Conservation (phyloP, 2,329 filamentous ascomycete genomes). For the Conoideocrella luteorostrata region DNA sequence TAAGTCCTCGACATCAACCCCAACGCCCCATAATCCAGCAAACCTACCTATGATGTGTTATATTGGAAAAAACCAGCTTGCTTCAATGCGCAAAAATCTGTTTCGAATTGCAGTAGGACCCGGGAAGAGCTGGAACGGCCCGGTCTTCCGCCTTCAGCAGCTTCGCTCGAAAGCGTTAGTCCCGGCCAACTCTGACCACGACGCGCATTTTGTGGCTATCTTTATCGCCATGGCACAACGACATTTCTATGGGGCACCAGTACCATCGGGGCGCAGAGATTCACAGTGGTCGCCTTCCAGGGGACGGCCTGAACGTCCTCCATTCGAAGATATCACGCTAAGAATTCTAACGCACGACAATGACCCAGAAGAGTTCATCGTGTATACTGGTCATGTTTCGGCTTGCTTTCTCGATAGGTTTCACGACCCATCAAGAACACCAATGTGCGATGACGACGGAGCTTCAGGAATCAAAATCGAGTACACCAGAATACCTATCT, state of each 20-base stretch:
- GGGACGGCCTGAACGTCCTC: slow-evolving; percentile 18
- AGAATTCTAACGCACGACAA: slow-evolving; percentile 46
- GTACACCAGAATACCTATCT: slow-evolving; percentile 43
- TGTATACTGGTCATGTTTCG: slow-evolving; percentile 46
- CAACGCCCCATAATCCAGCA: slow-evolving; percentile 16
- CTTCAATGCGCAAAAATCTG: slow-evolving; percentile 38
- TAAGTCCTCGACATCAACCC: slow-evolving; percentile 10
- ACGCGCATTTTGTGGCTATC: slow-evolving; percentile 45
- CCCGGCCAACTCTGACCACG: slow-evolving; percentile 43
- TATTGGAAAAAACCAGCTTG: slow-evolving; percentile 40
- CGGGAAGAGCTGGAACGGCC: slow-evolving; percentile 33
- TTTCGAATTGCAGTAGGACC: slow-evolving; percentile 40
- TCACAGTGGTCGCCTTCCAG: slow-evolving; percentile 19
- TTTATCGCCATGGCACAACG: slow-evolving; percentile 53
- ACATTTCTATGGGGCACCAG: slow-evolving; percentile 37
- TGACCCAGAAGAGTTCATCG: slow-evolving; percentile 41
- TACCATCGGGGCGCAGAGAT: slow-evolving; percentile 16
- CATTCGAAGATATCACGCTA: slow-evolving; percentile 43
- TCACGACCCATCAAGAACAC: slow-evolving; percentile 37
- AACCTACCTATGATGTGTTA: slow-evolving; percentile 36
- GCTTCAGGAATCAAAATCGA: slow-evolving; percentile 37
- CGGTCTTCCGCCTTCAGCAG: slow-evolving; percentile 41
- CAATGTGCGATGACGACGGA: slow-evolving; percentile 18
- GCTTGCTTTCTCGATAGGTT: slow-evolving; percentile 44
- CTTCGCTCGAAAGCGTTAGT: slow-evolving; percentile 40